A percentile compares a stretch with the other conserved stretches of the same genome.
These are phyloP conservation scores for Lotmaria passim DNA, from an alignment of 208 protist genomes.

Conservation along the genomic window DNA sequence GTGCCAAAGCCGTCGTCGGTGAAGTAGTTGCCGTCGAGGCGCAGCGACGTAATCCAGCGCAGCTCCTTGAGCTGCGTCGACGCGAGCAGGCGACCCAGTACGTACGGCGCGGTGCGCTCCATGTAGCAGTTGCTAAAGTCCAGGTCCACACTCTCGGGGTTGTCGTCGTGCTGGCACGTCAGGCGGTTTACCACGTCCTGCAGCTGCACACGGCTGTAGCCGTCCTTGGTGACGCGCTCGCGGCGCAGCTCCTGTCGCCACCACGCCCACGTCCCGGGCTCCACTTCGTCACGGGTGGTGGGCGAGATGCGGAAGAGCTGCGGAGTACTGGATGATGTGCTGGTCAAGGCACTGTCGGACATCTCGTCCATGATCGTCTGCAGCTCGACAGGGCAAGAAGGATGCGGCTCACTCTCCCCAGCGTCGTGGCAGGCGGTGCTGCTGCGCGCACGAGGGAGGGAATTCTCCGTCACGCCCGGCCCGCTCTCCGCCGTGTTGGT, in stretches of 20 bases:
- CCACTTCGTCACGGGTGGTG: constrained; percentile 30
- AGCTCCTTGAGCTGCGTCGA: constrained; percentile 62
- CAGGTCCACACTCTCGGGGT: constrained; percentile 65
- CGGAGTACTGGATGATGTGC: constrained; percentile 55
- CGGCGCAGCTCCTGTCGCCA: constrained; percentile 74
- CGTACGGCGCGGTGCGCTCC: constrained; percentile 77
- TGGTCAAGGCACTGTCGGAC: constrained; percentile 17
- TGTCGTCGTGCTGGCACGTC: constrained; percentile 55
- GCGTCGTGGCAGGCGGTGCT: constrained; percentile 1
- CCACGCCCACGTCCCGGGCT: constrained; percentile 70
- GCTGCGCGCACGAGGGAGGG: background rate
- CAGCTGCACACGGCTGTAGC: constrained; percentile 51
- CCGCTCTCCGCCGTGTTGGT: background rate
- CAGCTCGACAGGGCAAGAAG: constrained; percentile 25
- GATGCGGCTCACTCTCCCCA: background rate
- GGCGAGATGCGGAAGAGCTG: constrained; percentile 69
- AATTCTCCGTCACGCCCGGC: background rate
- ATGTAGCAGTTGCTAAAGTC: constrained; percentile 82
- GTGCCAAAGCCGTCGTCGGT: constrained; percentile 74
- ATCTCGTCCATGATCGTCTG: constrained; percentile 30
- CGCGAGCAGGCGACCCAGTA: constrained; percentile 64
- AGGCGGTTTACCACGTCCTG: constrained; percentile 70
- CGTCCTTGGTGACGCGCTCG: constrained; percentile 70
- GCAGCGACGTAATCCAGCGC: constrained; percentile 74
- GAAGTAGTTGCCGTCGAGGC: constrained; percentile 86